These are phyloP conservation scores for Citrullus mucosospermus DNA, from an alignment of 306 rosid genomes.

Conservation along the genomic window DNA sequence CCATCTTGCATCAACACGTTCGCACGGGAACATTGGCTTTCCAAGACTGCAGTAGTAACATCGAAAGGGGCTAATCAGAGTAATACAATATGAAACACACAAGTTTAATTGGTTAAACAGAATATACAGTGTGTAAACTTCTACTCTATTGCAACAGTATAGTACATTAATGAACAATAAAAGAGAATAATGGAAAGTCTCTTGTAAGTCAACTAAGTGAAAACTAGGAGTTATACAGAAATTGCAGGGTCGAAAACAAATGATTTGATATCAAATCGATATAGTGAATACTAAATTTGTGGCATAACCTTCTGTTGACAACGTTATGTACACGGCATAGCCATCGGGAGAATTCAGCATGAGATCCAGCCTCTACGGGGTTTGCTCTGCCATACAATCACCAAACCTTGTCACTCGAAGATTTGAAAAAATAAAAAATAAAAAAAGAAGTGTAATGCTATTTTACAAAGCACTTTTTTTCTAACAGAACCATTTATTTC, in stretches of 20 bases:
- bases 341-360: slow-evolving; percentile 63
- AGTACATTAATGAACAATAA: not conserved
- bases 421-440: not conserved
- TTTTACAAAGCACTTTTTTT: not conserved
- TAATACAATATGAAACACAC: not conserved
- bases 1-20: slow-evolving; percentile 88
- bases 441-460: not conserved
- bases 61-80: not conserved
- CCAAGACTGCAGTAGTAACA: slow-evolving; percentile 41
- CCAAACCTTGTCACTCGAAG: not conserved
- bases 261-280: not conserved
- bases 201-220: not conserved
- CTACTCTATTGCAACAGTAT: not conserved
- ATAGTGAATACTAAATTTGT: not conserved
- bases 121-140: not conserved
- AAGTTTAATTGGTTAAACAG: slow-evolving; percentile 3
- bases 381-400: slow-evolving; percentile 45
- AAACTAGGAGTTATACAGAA: not conserved
- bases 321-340: slow-evolving; percentile 76
- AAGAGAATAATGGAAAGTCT: not conserved
- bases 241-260: too few species aligned
- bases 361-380: slow-evolving; percentile 77
- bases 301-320: slow-evolving; percentile 64
- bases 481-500: not conserved
- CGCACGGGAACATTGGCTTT: slow-evolving; percentile 64